Evolutionary conservation across 768 basidiomycete species (phyloP), one percentile per base, ranked within the genome.

Genomic region (Pholiota conissans): DNA sequence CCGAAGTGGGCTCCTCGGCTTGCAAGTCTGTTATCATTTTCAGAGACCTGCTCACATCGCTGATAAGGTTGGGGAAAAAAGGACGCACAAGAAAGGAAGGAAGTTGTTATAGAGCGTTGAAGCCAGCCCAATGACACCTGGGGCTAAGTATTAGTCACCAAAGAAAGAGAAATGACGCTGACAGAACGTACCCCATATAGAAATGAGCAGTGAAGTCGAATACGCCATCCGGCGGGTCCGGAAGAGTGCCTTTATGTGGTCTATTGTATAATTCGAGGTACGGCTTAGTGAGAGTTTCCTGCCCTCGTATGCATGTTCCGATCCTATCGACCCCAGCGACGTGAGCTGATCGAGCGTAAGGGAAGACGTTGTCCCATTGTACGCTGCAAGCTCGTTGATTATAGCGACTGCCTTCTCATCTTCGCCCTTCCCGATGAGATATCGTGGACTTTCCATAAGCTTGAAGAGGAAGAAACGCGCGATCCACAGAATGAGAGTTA

Each of bases 101-200:
- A 82, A 81, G 52, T 73, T 75, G 66, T 84, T 80, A 62, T 84
- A 86, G 74, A 91, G 70, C 14, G 90, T 88, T 61, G 86, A 90
- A 2, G 88, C 89, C 7, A 91, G 78, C 11, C 89, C 89, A 49
- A 91, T 90, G 49, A 90, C 74, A 2, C 81, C 88, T 87, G 61
- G 58, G 16, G 39, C 13, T n/a, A 14, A 16, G 11, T 16, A 34
- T 48, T 49, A 18, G 27, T 49, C 40, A 9, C 13, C 32, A 32
- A 59, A 13, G n/a, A 14, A 26, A 40, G 49, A 11, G 37, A 57
- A 30, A 37, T 11, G 3, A 18, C 27, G 4, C 16, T 39, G 37
- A 6, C 37, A 39, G 8, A 14, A 63, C 71, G 7, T 57, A 76
- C 76, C 75, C 67, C 78, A 72, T 51, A 86, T 75, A 65, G 80